Conservation (phyloP, 768 basidiomycete genomes). For the Mycena galericulata region DNA sequence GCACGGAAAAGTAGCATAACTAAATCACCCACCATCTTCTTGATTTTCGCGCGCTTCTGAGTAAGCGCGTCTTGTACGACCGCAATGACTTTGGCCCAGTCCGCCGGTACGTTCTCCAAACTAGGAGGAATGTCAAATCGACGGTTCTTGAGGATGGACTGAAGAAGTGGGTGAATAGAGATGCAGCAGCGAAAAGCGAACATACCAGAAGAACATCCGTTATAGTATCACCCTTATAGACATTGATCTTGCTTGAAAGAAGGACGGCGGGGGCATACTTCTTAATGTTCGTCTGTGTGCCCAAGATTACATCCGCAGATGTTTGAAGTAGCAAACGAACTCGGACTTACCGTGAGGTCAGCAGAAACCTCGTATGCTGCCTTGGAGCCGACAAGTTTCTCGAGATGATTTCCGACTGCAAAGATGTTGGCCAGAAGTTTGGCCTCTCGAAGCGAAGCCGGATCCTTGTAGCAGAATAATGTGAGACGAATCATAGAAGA, state of each 20-base stretch:
- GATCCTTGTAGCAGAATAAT: neutral
- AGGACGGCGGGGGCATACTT: constrained; percentile 5
- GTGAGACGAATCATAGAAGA: neutral
- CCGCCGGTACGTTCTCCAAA: constrained; percentile 33
- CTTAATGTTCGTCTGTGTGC: constrained; percentile 1
- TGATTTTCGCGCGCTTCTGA: constrained; percentile 35
- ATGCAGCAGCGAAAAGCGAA: too few relatives aligned
- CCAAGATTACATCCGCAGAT: neutral
- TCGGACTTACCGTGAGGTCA: neutral
- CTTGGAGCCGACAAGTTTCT: constrained; percentile 8
- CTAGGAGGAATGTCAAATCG: neutral
- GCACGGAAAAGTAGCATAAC: too few relatives aligned
- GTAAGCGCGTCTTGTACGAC: constrained; percentile 34
- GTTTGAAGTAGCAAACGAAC: neutral
- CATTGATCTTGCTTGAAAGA: too few relatives aligned
- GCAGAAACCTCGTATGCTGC: constrained; percentile 12
- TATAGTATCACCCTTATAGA: too few relatives aligned
- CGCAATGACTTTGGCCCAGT: constrained; percentile 27
- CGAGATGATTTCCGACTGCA: neutral
- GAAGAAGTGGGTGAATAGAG: too few relatives aligned
- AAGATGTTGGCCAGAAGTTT: neutral
- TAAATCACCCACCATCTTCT: constrained; percentile 37
- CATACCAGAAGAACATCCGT: too few relatives aligned
- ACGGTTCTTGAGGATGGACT: too few relatives aligned
- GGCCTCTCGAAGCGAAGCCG: constrained; percentile 1